Percentiles rank a stretch among this genome's conserved stretches.
Evolutionary conservation across 345 rosid species (phyloP).

Genomic region (Acer negundo): DNA sequence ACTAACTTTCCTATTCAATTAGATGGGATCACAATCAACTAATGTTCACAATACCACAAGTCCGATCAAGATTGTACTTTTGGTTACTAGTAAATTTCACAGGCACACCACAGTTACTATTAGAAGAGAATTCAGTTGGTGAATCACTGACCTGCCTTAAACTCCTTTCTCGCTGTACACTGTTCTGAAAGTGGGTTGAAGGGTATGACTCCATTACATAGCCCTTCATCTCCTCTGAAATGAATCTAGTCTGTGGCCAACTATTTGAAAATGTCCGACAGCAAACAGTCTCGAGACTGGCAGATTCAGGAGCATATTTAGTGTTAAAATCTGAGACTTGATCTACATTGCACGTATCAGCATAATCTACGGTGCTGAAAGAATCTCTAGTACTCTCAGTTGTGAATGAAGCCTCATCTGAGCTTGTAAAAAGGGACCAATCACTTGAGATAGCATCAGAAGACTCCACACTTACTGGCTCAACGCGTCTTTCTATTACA

Average conservation of each 20-base stretch:
- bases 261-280: conserved; percentile 56
- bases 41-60: conserved; percentile 33
- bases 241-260: conserved; percentile 52
- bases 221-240: conserved; percentile 50
- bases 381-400: conserved; percentile 92
- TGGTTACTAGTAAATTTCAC: conserved; percentile 48
- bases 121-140: conserved; percentile 23
- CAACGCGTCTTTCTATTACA: conserved; percentile 30
- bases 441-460: conserved; percentile 78
- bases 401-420: conserved; percentile 87
- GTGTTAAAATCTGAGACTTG: conserved; percentile 58
- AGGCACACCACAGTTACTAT: conserved; percentile 37
- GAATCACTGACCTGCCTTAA: conserved; percentile 29
- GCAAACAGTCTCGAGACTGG: conserved; percentile 49
- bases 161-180: conserved; percentile 24
- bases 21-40: conserved; percentile 30
- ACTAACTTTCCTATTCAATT: conserved; percentile 25
- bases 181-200: conserved; percentile 27
- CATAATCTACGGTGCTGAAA: conserved; percentile 67
- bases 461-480: conserved; percentile 31
- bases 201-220: conserved; percentile 40
- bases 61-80: conserved; percentile 37
- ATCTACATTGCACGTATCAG: conserved; percentile 51
- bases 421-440: conserved; percentile 87
- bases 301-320: conserved; percentile 37